Percentiles rank a stretch among this genome's conserved stretches.
These are phyloP conservation scores for Selaginella tamariscina DNA, from an alignment of 75 land plant species.

Conservation along the genomic window DNA sequence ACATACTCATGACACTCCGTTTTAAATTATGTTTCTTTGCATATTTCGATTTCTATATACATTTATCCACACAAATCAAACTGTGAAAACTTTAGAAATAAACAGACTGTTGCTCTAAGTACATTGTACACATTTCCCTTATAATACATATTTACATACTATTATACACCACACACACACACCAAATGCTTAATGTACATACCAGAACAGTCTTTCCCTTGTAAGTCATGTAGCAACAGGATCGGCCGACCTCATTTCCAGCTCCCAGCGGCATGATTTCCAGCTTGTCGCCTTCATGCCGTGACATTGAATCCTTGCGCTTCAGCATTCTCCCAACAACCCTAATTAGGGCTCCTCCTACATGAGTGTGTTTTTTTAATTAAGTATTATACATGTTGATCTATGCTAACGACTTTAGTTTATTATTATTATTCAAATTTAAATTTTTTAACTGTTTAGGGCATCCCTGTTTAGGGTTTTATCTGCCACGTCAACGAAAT, in stretches of 20 bases:
- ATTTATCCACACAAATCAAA: neutral
- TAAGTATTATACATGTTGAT: too few species aligned
- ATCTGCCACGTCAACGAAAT: neutral
- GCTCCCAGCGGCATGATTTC: slow-evolving; percentile 86
- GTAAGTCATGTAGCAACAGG: slow-evolving; percentile 90
- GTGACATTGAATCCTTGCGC: slow-evolving; percentile 39
- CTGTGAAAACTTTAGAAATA: neutral
- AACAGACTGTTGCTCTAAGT: too few species aligned
- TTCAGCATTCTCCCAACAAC: slow-evolving; percentile 21
- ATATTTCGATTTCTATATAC: too few species aligned
- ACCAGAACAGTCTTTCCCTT: slow-evolving; percentile 76
- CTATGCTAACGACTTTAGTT: too few species aligned
- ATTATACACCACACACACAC: slow-evolving; percentile 6
- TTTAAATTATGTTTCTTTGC: too few species aligned
- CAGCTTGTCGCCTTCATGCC: slow-evolving; percentile 65
- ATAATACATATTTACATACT: too few species aligned
- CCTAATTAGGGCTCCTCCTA: too few species aligned
- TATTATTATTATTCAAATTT: too few species aligned
- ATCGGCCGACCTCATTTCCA: slow-evolving; percentile 92
- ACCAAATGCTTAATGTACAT: neutral
- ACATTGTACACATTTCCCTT: too few species aligned
- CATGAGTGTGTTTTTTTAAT: too few species aligned
- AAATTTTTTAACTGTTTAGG: too few species aligned
- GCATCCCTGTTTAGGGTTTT: neutral
- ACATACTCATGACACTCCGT: too few species aligned